Evolutionary conservation across 352 stramenopile species (phyloP).

Genomic region (Phytopythium delawarense): DNA sequence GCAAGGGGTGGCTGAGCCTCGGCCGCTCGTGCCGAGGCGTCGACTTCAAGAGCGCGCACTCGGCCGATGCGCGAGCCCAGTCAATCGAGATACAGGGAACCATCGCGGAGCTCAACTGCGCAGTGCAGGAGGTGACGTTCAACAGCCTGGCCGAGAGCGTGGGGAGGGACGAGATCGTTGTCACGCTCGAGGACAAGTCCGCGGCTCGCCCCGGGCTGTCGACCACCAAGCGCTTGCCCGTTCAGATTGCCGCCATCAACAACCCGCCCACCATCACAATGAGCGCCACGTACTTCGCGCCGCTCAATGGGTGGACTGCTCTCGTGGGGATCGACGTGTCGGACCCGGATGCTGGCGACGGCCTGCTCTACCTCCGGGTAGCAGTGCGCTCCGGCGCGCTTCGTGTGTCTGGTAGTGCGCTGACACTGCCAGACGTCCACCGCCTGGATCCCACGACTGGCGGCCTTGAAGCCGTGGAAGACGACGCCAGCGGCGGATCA

Average conservation of each 20-base stretch:
- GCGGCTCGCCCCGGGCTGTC: background rate
- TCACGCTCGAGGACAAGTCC: slow-evolving; percentile 29
- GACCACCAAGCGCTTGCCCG: slow-evolving; percentile 27
- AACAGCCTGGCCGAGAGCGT: slow-evolving; percentile 19
- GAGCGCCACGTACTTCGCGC: slow-evolving; percentile 21
- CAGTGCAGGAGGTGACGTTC: slow-evolving; percentile 45
- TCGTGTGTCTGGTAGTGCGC: slow-evolving; percentile 4
- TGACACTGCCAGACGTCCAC: background rate
- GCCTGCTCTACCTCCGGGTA: slow-evolving; percentile 39
- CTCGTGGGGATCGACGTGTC: slow-evolving; percentile 20
- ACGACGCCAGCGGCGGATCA: background rate
- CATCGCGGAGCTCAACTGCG: slow-evolving; percentile 42
- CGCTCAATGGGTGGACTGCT: slow-evolving; percentile 23
- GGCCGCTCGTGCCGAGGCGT: slow-evolving; percentile 15
- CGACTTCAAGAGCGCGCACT: slow-evolving; percentile 1
- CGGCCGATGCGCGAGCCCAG: background rate
- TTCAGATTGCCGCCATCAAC: slow-evolving; percentile 45
- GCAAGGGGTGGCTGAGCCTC: slow-evolving; percentile 33
- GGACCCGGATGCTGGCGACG: slow-evolving; percentile 42
- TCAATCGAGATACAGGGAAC: slow-evolving; percentile 22
- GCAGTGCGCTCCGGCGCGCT: slow-evolving; percentile 28
- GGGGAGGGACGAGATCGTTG: slow-evolving; percentile 33
- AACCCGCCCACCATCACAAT: slow-evolving; percentile 32
- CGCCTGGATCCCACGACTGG: background rate
- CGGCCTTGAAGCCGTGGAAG: background rate